A percentile compares a stretch with the other conserved stretches of the same genome.
Conservation (phyloP, 352 stramenopile species). For the Globisporangium carolinianum region DNA sequence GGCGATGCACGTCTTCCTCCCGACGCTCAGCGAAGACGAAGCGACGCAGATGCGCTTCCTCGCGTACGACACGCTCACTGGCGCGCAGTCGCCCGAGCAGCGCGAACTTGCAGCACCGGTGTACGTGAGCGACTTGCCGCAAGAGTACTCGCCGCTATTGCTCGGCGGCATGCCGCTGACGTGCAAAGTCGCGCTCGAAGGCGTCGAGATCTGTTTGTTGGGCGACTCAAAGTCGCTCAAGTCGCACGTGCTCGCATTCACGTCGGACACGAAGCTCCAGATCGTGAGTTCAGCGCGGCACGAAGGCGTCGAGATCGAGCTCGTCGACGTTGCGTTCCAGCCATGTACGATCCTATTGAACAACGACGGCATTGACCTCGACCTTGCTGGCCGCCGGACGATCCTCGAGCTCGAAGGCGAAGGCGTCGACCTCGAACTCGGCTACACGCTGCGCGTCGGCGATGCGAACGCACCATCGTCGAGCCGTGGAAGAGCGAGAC, state of each 20-base stretch:
- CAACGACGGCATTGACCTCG: slow-evolving; percentile 67
- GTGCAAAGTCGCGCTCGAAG: slow-evolving; percentile 42
- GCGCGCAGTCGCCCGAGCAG: slow-evolving; percentile 49
- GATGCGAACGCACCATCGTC: slow-evolving; percentile 19
- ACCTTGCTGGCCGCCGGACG: slow-evolving; percentile 60
- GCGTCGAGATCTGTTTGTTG: slow-evolving; percentile 71
- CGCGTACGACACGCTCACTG: slow-evolving; percentile 31
- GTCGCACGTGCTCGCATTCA: slow-evolving; percentile 77
- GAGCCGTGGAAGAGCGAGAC: neutral
- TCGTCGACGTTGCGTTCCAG: slow-evolving; percentile 75
- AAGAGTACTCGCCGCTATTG: slow-evolving; percentile 66
- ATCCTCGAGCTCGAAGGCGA: slow-evolving; percentile 85
- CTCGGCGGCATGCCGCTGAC: slow-evolving; percentile 46
- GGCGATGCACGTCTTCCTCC: slow-evolving; percentile 46
- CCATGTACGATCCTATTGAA: slow-evolving; percentile 59
- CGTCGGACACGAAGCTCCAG: slow-evolving; percentile 60
- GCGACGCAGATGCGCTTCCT: slow-evolving; percentile 68
- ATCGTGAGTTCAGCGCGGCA: slow-evolving; percentile 48
- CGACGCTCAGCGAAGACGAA: slow-evolving; percentile 62
- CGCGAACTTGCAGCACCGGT: slow-evolving; percentile 32
- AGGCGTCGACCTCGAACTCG: slow-evolving; percentile 73
- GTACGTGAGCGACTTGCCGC: slow-evolving; percentile 50
- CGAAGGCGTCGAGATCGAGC: slow-evolving; percentile 68
- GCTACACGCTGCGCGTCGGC: slow-evolving; percentile 58
- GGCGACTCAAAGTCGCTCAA: slow-evolving; percentile 65